Conservation (phyloP, 2,329 filamentous ascomycete genomes). For the Ilyonectria sp. region DNA sequence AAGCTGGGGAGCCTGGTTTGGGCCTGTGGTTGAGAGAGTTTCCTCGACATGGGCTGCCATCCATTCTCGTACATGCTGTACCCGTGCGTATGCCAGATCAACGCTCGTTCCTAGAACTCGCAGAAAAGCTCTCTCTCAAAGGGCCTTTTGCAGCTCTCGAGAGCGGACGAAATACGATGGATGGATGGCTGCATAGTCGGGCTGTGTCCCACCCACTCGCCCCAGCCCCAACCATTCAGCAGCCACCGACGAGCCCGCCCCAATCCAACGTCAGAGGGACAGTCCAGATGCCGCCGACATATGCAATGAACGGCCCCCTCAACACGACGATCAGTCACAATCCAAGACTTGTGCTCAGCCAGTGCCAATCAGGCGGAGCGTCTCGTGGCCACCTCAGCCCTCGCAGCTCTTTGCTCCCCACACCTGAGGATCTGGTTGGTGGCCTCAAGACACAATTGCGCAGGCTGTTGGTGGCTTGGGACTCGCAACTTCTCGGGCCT, state of each 20-base stretch:
- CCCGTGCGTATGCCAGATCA: background rate
- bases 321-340: background rate
- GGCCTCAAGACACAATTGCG: background rate
- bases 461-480: background rate
- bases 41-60: background rate
- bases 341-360: background rate
- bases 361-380: background rate
- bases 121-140: too few relatives aligned
- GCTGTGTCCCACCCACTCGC: background rate
- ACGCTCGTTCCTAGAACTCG: background rate
- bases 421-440: background rate
- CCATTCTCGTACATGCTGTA: background rate
- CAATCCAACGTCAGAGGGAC: background rate
- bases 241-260: background rate
- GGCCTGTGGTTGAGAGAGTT: background rate
- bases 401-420: background rate
- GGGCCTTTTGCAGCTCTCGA: too few relatives aligned
- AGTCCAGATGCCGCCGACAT: background rate
- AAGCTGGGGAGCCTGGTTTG: background rate
- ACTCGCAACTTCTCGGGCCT: background rate
- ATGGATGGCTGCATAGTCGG: background rate
- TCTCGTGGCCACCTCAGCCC: background rate
- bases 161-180: too few relatives aligned
- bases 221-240: background rate
- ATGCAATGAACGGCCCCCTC: background rate